A percentile compares a stretch with the other conserved stretches of the same genome.
Evolutionary conservation across 208 protist species (phyloP).

Genomic region (Crithidia fasciculata): DNA sequence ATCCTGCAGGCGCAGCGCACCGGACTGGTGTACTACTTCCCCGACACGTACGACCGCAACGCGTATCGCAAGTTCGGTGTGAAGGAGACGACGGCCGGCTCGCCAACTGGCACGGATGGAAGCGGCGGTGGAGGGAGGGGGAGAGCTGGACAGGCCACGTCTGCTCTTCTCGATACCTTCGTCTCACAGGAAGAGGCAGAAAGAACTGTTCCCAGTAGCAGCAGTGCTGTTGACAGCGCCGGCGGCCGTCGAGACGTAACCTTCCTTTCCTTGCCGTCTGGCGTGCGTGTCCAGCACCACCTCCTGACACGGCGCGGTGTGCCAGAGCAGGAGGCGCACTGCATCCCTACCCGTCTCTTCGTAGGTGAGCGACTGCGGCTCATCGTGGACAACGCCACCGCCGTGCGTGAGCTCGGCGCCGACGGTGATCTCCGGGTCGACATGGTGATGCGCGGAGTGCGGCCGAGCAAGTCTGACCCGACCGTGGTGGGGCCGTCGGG

Average conservation of each 20-base stretch:
- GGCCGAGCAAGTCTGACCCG: neutral
- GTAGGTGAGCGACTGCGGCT: slow-evolving; percentile 74
- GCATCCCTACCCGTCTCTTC: slow-evolving; percentile 53
- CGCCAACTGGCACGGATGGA: neutral
- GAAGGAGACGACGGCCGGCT: slow-evolving; percentile 4
- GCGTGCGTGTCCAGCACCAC: slow-evolving; percentile 55
- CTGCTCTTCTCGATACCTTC: slow-evolving; percentile 24
- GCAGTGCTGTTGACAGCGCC: slow-evolving; percentile 9
- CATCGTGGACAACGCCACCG: slow-evolving; percentile 55
- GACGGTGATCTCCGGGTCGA: slow-evolving; percentile 20
- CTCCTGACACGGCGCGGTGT: slow-evolving; percentile 74
- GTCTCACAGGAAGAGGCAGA: slow-evolving; percentile 12
- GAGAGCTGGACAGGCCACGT: slow-evolving; percentile 21
- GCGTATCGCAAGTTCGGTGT: slow-evolving; percentile 20
- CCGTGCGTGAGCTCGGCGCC: slow-evolving; percentile 22
- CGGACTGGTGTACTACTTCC: slow-evolving; percentile 81
- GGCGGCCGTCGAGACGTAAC: neutral
- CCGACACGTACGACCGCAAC: slow-evolving; percentile 52
- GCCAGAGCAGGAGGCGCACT: slow-evolving; percentile 49
- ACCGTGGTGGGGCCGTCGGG: neutral
- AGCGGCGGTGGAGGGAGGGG: neutral
- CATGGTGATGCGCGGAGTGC: slow-evolving; percentile 14
- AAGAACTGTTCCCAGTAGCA: neutral
- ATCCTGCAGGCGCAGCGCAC: slow-evolving; percentile 52
- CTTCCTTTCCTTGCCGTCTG: slow-evolving; percentile 57